Conservation (phyloP, 768 basidiomycete species). For the Steccherinum ochraceum region DNA sequence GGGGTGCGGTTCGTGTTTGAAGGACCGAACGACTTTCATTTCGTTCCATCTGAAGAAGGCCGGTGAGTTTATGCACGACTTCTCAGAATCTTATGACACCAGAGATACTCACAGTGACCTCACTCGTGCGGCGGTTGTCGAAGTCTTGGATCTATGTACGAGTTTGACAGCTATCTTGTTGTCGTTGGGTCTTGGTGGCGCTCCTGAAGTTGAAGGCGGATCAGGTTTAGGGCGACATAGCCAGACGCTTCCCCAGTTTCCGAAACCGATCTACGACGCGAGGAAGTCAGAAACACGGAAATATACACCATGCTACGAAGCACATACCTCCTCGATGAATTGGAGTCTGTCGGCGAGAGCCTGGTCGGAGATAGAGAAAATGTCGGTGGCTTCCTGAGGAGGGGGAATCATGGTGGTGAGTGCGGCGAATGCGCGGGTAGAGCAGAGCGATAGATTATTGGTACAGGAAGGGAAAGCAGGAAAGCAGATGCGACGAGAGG, state of each 20-base stretch:
- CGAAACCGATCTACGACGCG: conserved; percentile 65
- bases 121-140: conserved; percentile 82
- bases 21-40: conserved; percentile 88
- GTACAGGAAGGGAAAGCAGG: background rate
- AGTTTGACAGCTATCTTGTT: conserved; percentile 85
- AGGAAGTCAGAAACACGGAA: background rate
- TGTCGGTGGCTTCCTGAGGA: conserved; percentile 38
- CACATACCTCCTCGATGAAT: conserved; percentile 67
- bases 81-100: conserved; percentile 2
- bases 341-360: conserved; percentile 62
- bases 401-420: conserved; percentile 21
- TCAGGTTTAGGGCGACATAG: conserved; percentile 57
- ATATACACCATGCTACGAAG: conserved; percentile 3
- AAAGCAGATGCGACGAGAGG: background rate
- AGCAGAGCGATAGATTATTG: conserved; percentile 10
- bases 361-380: conserved; percentile 72
- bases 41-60: conserved; percentile 78
- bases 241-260: conserved; percentile 94
- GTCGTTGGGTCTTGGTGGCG: conserved; percentile 33
- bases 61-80: conserved; percentile 3
- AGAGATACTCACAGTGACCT: conserved; percentile 62
- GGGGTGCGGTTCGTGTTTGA: conserved; percentile 83
- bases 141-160: conserved; percentile 77
- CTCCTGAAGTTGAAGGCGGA: conserved; percentile 27
- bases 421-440: no score